Evolutionary conservation across 2,329 filamentous ascomycete genomes (phyloP).

Genomic region (Colletotrichum musae): DNA sequence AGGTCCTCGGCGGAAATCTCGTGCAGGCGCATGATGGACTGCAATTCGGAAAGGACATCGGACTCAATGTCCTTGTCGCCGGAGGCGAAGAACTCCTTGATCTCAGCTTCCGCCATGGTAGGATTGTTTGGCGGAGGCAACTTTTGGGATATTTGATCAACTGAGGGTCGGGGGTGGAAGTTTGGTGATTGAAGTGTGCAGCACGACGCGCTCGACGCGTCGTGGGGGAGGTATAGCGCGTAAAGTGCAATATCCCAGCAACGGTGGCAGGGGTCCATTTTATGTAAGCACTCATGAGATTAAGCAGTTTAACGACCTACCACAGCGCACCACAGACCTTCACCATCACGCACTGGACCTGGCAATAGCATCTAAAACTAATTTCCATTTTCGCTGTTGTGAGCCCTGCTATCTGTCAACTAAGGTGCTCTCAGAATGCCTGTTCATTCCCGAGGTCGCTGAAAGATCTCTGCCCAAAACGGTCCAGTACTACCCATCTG

Average conservation of each 20-base stretch:
- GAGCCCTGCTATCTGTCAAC: too few relatives aligned
- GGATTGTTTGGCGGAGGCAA: conserved; percentile 5
- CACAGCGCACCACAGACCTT: not conserved
- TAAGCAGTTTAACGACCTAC: not conserved
- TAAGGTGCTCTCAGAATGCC: too few relatives aligned
- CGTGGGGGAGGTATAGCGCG: conserved; percentile 16
- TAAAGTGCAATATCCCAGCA: conserved; percentile 31
- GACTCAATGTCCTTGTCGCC: conserved; percentile 74
- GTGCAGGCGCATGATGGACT: conserved; percentile 89
- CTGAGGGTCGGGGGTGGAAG: conserved; percentile 20
- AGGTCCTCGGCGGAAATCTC: conserved; percentile 86
- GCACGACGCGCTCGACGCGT: conserved; percentile 31
- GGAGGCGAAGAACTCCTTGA: conserved; percentile 69
- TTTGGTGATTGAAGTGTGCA: not conserved
- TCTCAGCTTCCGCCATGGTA: conserved; percentile 49
- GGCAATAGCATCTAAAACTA: too few relatives aligned
- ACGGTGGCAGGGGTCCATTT: too few relatives aligned
- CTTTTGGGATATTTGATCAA: not conserved
- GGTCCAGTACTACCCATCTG: too few relatives aligned
- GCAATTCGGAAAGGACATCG: conserved; percentile 85
- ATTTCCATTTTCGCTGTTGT: too few relatives aligned
- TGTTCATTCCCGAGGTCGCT: too few relatives aligned
- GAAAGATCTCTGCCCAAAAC: too few relatives aligned
- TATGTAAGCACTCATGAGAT: too few relatives aligned
- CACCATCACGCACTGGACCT: not conserved